phyloP scores from a whole-genome alignment of 805 yeast genomes.

The Huiozyma sinensis region DNA sequence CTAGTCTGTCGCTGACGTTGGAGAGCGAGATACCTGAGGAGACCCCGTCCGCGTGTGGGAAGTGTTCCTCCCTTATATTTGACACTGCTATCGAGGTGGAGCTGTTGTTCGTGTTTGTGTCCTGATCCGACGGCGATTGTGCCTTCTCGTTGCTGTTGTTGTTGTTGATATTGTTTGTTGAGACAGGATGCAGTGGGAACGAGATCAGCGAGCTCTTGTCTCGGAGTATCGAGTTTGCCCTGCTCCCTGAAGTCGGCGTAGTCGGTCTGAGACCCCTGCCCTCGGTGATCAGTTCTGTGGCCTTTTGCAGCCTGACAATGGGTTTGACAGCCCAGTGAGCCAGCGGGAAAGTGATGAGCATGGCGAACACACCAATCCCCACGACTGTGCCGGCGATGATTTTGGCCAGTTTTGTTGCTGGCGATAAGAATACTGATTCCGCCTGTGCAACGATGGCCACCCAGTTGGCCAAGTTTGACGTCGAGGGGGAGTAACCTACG shows the following conservation, averaged over 20 bases:
- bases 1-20: slow-evolving; percentile 1
- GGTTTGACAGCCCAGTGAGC: slow-evolving; percentile 83
- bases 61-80: slow-evolving; percentile 1
- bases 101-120: not conserved
- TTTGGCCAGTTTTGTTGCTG: slow-evolving; percentile 49
- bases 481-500: slow-evolving; percentile 43
- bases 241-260: slow-evolving; percentile 14
- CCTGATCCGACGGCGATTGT: not conserved
- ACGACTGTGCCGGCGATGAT: slow-evolving; percentile 71
- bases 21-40: not conserved
- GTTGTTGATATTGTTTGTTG: not conserved
- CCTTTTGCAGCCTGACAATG: slow-evolving; percentile 64
- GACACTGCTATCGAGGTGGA: not conserved
- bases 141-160: not conserved
- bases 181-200: slow-evolving; percentile 1
- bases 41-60: slow-evolving; percentile 1
- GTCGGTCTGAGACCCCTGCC: slow-evolving; percentile 31
- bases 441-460: slow-evolving; percentile 62
- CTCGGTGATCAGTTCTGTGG: slow-evolving; percentile 50
- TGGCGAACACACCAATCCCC: slow-evolving; percentile 66
- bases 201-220: slow-evolving; percentile 4
- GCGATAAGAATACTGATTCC: slow-evolving; percentile 46
- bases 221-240: slow-evolving; percentile 14
- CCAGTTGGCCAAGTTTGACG: slow-evolving; percentile 46
- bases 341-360: slow-evolving; percentile 66